Conservation (phyloP, 805 yeast genomes). For the Saccharomycopsis guyanensis region DNA sequence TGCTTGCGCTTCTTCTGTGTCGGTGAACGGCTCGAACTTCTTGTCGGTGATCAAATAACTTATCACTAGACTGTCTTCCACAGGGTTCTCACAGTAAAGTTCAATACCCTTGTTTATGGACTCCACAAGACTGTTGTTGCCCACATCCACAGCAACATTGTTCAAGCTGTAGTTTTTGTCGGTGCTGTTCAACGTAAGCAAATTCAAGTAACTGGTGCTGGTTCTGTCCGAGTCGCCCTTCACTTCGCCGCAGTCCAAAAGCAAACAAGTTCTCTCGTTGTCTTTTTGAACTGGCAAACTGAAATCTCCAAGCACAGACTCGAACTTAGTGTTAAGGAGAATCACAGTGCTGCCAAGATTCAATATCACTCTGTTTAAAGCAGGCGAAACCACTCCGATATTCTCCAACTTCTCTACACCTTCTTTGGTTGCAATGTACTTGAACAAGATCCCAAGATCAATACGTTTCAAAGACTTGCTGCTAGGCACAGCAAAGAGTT, state of each 20-base stretch:
- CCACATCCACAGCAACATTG: constrained; percentile 19
- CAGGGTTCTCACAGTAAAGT: constrained; percentile 1
- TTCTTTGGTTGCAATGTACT: neutral
- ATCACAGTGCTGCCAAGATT: constrained; percentile 7
- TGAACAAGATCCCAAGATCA: constrained; percentile 2
- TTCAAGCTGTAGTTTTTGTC: constrained; percentile 17
- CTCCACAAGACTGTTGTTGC: constrained; percentile 19
- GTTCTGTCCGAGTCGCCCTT: constrained; percentile 1
- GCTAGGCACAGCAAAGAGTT: constrained; percentile 3
- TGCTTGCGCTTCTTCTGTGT: constrained; percentile 5
- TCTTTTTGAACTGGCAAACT: constrained; percentile 1
- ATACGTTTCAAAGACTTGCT: neutral
- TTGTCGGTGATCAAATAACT: constrained; percentile 6
- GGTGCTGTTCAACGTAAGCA: constrained; percentile 10
- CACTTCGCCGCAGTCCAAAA: constrained; percentile 7
- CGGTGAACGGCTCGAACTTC: neutral
- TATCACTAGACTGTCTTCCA: neutral
- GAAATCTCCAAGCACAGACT: constrained; percentile 13
- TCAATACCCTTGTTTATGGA: constrained; percentile 19
- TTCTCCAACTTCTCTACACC: neutral
- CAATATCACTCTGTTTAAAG: constrained; percentile 13
- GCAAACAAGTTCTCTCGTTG: neutral
- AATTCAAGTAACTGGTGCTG: constrained; percentile 9
- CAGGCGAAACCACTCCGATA: constrained; percentile 11
- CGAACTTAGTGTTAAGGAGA: constrained; percentile 17